Evolutionary conservation across 139 green algal genomes (phyloP).

Genomic region (Ettlia oleoabundans): DNA sequence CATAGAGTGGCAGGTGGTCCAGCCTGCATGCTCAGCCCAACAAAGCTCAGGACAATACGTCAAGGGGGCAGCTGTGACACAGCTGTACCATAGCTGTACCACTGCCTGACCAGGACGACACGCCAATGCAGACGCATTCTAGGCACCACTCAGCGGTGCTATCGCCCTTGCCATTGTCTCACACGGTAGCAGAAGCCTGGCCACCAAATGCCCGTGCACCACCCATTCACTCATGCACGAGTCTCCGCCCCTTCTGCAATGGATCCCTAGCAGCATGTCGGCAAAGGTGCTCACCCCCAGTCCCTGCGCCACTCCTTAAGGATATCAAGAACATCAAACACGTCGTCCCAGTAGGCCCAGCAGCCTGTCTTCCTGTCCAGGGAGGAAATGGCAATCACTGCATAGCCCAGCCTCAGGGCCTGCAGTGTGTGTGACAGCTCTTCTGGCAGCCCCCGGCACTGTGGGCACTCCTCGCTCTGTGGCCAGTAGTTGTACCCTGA

Average conservation of each 20-base stretch:
- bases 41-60: no score
- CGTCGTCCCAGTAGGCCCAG: constrained; percentile 24
- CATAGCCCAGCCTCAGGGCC: constrained; percentile 15
- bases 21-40: constrained; percentile 16
- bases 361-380: constrained; percentile 24
- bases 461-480: constrained; percentile 1
- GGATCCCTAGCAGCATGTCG: no score
- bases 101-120: no score
- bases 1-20: constrained; percentile 10
- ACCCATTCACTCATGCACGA: background rate
- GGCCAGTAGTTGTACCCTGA: constrained; percentile 26
- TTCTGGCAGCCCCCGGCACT: constrained; percentile 28
- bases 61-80: no score
- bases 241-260: no score
- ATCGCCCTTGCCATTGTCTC: no score
- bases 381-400: constrained; percentile 26
- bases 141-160: no score
- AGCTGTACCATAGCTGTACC: background rate
- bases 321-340: constrained; percentile 14
- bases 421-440: constrained; percentile 30
- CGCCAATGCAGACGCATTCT: no score
- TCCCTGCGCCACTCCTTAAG: constrained; percentile 3
- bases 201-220: background rate
- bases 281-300: constrained; percentile 35
- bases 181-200: no score